phyloP scores from a whole-genome alignment of 2,329 filamentous ascomycete genomes.

The Penicillium sp. region DNA sequence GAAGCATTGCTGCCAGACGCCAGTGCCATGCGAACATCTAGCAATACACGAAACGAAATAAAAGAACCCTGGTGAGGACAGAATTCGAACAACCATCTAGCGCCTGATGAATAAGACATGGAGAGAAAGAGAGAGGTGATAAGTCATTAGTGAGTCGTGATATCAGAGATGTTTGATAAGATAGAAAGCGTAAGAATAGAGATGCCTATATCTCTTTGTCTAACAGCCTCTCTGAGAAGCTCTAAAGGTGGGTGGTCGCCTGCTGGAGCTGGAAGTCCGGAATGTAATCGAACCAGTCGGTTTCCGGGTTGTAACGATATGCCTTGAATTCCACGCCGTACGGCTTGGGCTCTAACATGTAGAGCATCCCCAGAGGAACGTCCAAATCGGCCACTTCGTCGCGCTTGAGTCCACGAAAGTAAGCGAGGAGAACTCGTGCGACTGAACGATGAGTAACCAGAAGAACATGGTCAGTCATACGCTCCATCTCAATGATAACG shows the following conservation, averaged over 20 bases:
- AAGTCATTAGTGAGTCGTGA: slow-evolving; percentile 10
- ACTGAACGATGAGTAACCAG: slow-evolving; percentile 93
- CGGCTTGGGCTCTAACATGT: slow-evolving; percentile 94
- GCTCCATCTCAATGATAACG: slow-evolving; percentile 95
- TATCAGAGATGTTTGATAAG: slow-evolving; percentile 4
- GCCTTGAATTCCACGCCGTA: slow-evolving; percentile 98
- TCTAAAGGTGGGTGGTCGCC: slow-evolving; percentile 36
- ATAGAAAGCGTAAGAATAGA: neutral
- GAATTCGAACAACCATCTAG: slow-evolving; percentile 8
- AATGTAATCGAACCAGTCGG: slow-evolving; percentile 81
- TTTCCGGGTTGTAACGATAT: slow-evolving; percentile 82
- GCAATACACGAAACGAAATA: slow-evolving; percentile 10
- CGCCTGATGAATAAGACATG: slow-evolving; percentile 5
- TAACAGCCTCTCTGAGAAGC: slow-evolving; percentile 1
- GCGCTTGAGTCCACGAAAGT: slow-evolving; percentile 90
- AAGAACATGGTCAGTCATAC: slow-evolving; percentile 93
- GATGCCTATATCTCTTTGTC: slow-evolving; percentile 4
- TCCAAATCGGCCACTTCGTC: slow-evolving; percentile 94
- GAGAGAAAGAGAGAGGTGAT: slow-evolving; percentile 1
- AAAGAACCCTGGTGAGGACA: slow-evolving; percentile 6
- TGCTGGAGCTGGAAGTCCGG: slow-evolving; percentile 77
- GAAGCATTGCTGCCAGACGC: slow-evolving; percentile 11
- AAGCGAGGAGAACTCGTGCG: slow-evolving; percentile 89
- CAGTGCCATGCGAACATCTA: slow-evolving; percentile 26
- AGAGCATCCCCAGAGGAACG: slow-evolving; percentile 90